Percentiles rank a stretch among this genome's conserved stretches.
These are phyloP conservation scores for Botrytis tulipae DNA, from an alignment of 2,329 filamentous ascomycete species.

Conservation along the genomic window DNA sequence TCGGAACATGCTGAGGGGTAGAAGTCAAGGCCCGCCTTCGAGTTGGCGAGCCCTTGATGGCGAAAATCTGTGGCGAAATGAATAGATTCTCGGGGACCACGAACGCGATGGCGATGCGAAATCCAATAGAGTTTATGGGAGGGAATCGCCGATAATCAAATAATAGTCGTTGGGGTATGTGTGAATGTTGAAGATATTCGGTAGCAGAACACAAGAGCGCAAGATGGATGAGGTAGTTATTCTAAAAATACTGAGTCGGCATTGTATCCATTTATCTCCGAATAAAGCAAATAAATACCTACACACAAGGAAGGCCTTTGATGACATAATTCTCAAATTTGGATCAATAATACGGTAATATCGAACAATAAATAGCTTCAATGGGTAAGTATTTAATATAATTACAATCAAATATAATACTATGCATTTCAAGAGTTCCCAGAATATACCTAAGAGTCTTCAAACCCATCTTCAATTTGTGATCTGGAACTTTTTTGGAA, in stretches of 20 bases:
- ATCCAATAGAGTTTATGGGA: neutral
- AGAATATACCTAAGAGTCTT: neutral
- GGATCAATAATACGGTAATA: neutral
- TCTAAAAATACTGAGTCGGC: slow-evolving; percentile 12
- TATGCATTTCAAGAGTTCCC: neutral
- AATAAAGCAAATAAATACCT: slow-evolving; percentile 1
- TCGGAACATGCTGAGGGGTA: slow-evolving; percentile 31
- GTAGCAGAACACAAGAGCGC: neutral
- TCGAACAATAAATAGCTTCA: neutral
- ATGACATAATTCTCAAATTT: neutral
- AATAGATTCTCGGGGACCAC: neutral
- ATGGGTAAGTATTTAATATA: neutral
- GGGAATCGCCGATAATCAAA: neutral
- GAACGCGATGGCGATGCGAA: neutral
- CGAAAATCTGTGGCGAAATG: neutral
- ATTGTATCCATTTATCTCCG: slow-evolving; percentile 16
- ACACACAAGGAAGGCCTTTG: slow-evolving; percentile 3
- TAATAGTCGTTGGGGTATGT: neutral
- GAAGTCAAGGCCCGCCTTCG: slow-evolving; percentile 33
- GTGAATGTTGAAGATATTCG: neutral
- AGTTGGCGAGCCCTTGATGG: slow-evolving; percentile 31
- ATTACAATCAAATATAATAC: neutral
- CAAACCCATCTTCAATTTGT: neutral
- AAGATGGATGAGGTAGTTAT: neutral
- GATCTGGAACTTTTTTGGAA: neutral